phyloP scores from a whole-genome alignment of 2,329 filamentous ascomycete genomes.

The Alternaria hordeiaustralica region DNA sequence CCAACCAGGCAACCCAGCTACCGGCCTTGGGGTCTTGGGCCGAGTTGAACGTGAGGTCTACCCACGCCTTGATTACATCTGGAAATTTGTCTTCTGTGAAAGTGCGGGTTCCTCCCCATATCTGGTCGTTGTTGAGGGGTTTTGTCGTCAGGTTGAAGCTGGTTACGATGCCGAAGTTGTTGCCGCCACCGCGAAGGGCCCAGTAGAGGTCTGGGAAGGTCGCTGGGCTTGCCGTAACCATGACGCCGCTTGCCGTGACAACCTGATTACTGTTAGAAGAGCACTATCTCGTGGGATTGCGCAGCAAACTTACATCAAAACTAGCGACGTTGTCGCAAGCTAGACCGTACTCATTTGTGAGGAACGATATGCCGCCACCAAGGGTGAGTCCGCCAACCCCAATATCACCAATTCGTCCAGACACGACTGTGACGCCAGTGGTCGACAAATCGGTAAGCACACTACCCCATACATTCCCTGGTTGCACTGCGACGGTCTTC shows the following conservation, averaged over 20 bases:
- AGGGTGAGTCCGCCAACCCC: constrained; percentile 43
- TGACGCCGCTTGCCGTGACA: constrained; percentile 44
- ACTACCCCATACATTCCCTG: constrained; percentile 44
- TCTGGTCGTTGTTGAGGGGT: constrained; percentile 11
- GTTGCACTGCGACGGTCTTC: constrained; percentile 33
- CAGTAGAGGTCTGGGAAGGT: constrained; percentile 33
- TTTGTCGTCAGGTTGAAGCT: constrained; percentile 23
- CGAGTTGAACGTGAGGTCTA: constrained; percentile 6
- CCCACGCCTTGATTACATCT: constrained; percentile 18
- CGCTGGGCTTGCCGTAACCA: constrained; percentile 15
- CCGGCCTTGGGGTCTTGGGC: constrained; percentile 32
- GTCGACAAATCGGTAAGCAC: constrained; percentile 32
- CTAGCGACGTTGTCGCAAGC: constrained; percentile 29
- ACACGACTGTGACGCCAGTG: constrained; percentile 28
- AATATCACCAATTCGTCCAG: constrained; percentile 38
- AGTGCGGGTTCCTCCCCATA: constrained; percentile 18
- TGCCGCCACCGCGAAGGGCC: constrained; percentile 39
- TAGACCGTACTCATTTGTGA: constrained; percentile 21
- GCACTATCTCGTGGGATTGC: rapidly evolving
- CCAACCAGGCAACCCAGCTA: constrained; percentile 34
- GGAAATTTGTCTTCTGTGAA: constrained; percentile 17
- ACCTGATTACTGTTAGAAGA: constrained; percentile 15
- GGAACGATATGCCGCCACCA: constrained; percentile 33
- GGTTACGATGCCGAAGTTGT: constrained; percentile 33
- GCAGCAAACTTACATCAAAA: constrained; percentile 8